Conservation (phyloP, 371 early-diverging fungal genomes). For the Saksenaea oblongispora region DNA sequence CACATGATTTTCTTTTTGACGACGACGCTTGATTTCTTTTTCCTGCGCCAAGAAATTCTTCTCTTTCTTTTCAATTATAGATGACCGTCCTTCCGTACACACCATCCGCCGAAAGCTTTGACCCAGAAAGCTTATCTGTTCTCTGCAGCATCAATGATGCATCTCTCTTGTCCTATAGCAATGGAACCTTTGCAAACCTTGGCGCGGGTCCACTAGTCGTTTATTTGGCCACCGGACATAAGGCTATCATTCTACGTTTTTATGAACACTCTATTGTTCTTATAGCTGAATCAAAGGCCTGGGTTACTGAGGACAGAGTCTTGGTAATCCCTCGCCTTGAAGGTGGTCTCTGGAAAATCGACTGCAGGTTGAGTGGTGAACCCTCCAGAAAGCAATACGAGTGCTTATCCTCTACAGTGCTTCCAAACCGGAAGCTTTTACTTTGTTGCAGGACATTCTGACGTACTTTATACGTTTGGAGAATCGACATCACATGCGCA, state of each 20-base stretch:
- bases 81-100: not conserved
- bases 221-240: constrained; percentile 14
- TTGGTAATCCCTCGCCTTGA: constrained; percentile 29
- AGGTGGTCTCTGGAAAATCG: constrained; percentile 34
- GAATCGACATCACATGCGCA: constrained; percentile 39
- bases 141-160: not conserved
- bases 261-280: constrained; percentile 25
- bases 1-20: too few species aligned
- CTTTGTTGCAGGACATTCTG: constrained; percentile 30
- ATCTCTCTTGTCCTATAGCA: not conserved
- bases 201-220: constrained; percentile 26
- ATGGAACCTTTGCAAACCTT: constrained; percentile 3
- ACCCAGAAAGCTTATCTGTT: not conserved
- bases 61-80: not conserved
- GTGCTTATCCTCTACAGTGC: not conserved
- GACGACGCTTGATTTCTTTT: too few species aligned
- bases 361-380: constrained; percentile 27
- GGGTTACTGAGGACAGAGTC: constrained; percentile 28
- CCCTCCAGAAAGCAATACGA: not conserved
- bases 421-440: constrained; percentile 23
- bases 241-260: constrained; percentile 22
- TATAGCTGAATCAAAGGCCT: constrained; percentile 32
- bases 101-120: not conserved
- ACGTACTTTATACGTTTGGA: constrained; percentile 41
- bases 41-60: not conserved